These are phyloP conservation scores for Pezicula neosporulosa DNA, from an alignment of 2,329 filamentous ascomycete species.

Conservation along the genomic window DNA sequence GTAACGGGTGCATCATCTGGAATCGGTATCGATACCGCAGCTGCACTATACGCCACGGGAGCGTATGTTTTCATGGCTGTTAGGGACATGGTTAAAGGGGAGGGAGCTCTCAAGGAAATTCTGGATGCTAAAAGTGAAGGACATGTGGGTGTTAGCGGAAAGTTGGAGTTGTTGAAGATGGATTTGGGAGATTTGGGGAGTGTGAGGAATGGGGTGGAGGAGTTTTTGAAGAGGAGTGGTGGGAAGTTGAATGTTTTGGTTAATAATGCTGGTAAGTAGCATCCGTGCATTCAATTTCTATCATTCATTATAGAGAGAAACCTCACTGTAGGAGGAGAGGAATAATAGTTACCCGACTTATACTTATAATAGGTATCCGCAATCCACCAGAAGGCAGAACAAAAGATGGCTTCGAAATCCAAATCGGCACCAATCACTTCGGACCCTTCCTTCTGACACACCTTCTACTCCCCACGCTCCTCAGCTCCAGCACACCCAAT, in stretches of 20 bases:
- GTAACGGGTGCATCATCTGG: slow-evolving; percentile 37
- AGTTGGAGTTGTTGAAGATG: slow-evolving; percentile 30
- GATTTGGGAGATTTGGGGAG: slow-evolving; percentile 29
- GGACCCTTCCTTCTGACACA: slow-evolving; percentile 48
- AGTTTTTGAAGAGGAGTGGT: slow-evolving; percentile 28
- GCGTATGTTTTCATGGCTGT: slow-evolving; percentile 34
- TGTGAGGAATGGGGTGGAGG: slow-evolving; percentile 23
- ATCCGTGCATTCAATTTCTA: not conserved
- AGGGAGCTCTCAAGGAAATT: slow-evolving; percentile 15
- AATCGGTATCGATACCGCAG: slow-evolving; percentile 33
- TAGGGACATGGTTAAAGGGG: slow-evolving; percentile 31
- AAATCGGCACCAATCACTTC: slow-evolving; percentile 49
- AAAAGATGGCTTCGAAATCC: slow-evolving; percentile 42
- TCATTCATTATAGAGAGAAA: too few relatives aligned
- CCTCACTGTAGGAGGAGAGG: too few relatives aligned
- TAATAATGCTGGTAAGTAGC: slow-evolving; percentile 10
- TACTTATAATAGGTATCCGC: slow-evolving; percentile 5
- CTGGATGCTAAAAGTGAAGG: slow-evolving; percentile 6
- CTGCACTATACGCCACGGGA: slow-evolving; percentile 33
- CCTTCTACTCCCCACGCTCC: slow-evolving; percentile 33
- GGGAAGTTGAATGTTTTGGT: slow-evolving; percentile 32
- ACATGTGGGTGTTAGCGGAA: slow-evolving; percentile 1
- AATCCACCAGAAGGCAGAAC: slow-evolving; percentile 6
- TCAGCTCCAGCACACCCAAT: slow-evolving; percentile 30
- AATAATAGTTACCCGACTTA: not conserved